Percentiles rank a stretch among this genome's conserved stretches.
These are phyloP conservation scores for Diutina mesorugosa DNA, from an alignment of 1,139 yeast species.

Conservation along the genomic window DNA sequence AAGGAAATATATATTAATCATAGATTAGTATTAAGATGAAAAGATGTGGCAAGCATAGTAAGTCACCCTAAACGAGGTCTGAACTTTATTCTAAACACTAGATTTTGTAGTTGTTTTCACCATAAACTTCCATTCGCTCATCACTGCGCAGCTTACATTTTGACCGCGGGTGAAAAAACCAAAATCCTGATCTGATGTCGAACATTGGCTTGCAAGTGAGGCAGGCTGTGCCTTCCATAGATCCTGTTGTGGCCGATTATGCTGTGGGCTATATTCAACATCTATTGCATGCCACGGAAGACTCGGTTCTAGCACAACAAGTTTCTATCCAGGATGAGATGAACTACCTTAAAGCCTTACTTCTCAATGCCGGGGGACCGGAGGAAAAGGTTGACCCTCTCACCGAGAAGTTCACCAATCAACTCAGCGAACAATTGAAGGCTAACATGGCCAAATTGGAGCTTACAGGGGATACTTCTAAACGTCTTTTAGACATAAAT, in stretches of 20 bases:
- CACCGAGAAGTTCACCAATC: slow-evolving; percentile 28
- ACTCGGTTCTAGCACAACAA: slow-evolving; percentile 68
- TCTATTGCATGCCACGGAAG: slow-evolving; percentile 61
- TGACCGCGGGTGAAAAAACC: not conserved
- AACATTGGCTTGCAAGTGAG: slow-evolving; percentile 61
- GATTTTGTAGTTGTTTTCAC: not conserved
- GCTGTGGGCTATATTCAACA: slow-evolving; percentile 85
- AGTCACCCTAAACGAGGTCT: too few relatives aligned
- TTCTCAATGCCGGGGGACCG: slow-evolving; percentile 72
- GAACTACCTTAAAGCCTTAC: slow-evolving; percentile 45
- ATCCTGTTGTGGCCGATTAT: slow-evolving; percentile 82
- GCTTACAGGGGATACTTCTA: slow-evolving; percentile 66
- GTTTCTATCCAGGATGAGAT: slow-evolving; percentile 57
- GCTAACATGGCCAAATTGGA: slow-evolving; percentile 64
- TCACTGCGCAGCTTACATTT: not conserved
- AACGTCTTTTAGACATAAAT: slow-evolving; percentile 63
- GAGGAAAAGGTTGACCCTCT: slow-evolving; percentile 40
- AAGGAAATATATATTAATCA: too few relatives aligned
- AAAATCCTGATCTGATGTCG: slow-evolving; percentile 23
- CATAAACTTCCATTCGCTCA: not conserved
- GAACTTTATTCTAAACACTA: too few relatives aligned
- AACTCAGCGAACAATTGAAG: slow-evolving; percentile 41
- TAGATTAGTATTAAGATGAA: too few relatives aligned
- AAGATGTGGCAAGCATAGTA: too few relatives aligned
- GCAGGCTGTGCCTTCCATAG: slow-evolving; percentile 78